Conservation (phyloP, 1,284 basidiomycete species). For the Cryptococcus amylolentus region DNA sequence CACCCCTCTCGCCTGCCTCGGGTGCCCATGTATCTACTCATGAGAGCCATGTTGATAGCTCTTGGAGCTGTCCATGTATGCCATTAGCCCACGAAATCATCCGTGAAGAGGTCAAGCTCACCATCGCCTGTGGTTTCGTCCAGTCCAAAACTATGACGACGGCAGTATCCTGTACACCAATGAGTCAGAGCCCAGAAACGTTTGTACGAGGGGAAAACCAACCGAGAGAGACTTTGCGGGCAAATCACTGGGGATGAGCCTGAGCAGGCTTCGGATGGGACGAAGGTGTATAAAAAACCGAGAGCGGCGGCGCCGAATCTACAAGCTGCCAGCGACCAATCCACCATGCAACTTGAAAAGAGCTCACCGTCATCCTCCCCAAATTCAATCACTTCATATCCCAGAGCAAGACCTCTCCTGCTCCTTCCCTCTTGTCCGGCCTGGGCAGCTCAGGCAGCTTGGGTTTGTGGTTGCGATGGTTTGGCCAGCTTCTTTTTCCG, state of each 20-base stretch:
- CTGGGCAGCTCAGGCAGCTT: not conserved
- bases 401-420: constrained; percentile 68
- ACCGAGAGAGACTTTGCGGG: constrained; percentile 55
- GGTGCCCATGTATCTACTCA: constrained; percentile 76
- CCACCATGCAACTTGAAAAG: not conserved
- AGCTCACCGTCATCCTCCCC: constrained; percentile 78
- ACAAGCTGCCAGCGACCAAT: not conserved
- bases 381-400: constrained; percentile 83
- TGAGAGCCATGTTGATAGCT: constrained; percentile 77
- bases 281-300: constrained; percentile 83
- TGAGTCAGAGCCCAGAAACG: constrained; percentile 14
- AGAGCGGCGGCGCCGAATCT: constrained; percentile 82
- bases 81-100: not conserved
- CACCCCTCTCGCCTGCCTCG: constrained; percentile 31
- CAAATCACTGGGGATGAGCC: constrained; percentile 77
- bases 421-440: constrained; percentile 3
- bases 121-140: constrained; percentile 87
- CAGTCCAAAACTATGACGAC: constrained; percentile 90
- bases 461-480: constrained; percentile 35
- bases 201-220: constrained; percentile 9
- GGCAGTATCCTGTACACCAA: constrained; percentile 67
- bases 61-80: constrained; percentile 56
- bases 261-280: constrained; percentile 66
- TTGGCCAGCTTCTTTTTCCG: constrained; percentile 5
- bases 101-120: constrained; percentile 4